Percentiles rank a stretch among this genome's conserved stretches.
These are phyloP conservation scores for Diaporthe ilicicola DNA, from an alignment of 2,329 filamentous ascomycete genomes.

Conservation along the genomic window DNA sequence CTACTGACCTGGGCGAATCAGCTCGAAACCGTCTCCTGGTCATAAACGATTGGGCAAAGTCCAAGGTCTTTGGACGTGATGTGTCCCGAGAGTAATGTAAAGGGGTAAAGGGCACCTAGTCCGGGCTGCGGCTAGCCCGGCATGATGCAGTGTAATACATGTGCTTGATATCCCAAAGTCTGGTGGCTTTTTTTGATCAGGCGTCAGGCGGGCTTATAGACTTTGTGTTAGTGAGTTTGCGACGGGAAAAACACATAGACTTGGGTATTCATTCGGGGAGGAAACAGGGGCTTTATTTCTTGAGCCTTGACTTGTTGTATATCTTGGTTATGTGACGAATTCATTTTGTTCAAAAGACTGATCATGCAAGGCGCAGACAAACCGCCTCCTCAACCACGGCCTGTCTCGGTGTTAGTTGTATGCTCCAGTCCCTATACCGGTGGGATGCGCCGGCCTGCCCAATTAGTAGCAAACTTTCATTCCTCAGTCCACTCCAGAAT, in stretches of 20 bases:
- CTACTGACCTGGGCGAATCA: constrained; percentile 47
- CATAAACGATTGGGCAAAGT: constrained; percentile 94
- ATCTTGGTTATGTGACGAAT: constrained; percentile 26
- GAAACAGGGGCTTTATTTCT: constrained; percentile 12
- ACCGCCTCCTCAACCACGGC: neutral
- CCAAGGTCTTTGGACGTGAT: constrained; percentile 94
- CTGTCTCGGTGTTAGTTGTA: neutral
- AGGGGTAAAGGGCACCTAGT: neutral
- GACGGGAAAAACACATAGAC: constrained; percentile 17
- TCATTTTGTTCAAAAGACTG: neutral
- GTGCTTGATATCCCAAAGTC: constrained; percentile 26
- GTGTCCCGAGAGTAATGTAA: constrained; percentile 78
- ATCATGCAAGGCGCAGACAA: too few relatives aligned
- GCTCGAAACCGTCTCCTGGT: constrained; percentile 95
- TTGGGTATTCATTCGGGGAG: constrained; percentile 4
- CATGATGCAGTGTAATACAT: constrained; percentile 20
- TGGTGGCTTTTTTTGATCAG: constrained; percentile 15
- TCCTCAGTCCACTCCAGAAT: neutral
- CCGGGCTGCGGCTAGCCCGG: neutral
- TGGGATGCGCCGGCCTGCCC: neutral
- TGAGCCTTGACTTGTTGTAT: constrained; percentile 19
- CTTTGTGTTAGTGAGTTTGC: constrained; percentile 13
- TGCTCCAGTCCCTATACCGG: neutral
- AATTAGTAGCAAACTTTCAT: neutral
- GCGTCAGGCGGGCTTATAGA: constrained; percentile 26